Conservation (phyloP, 1,284 basidiomycete genomes). For the Naganishia albida region DNA sequence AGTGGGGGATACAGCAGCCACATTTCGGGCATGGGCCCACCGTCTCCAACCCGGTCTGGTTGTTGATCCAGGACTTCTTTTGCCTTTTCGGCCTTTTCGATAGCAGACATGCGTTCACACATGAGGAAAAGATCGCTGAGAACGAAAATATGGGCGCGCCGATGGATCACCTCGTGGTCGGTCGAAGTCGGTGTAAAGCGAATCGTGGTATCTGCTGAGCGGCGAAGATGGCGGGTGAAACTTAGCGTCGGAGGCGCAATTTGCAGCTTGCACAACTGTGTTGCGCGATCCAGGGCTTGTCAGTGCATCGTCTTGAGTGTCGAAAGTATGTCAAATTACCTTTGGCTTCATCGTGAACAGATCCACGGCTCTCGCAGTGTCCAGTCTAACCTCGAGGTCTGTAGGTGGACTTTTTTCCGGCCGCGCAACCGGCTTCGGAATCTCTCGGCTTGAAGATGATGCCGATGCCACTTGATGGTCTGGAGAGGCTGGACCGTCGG, state of each 20-base stretch:
- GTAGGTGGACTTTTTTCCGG: constrained; percentile 59
- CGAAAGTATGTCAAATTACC: too few relatives aligned
- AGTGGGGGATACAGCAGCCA: constrained; percentile 94
- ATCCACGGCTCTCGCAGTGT: constrained; percentile 78
- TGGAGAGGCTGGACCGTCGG: constrained; percentile 31
- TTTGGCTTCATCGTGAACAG: constrained; percentile 95
- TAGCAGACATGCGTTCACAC: constrained; percentile 74
- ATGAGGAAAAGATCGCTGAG: constrained; percentile 90
- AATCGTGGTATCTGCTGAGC: constrained; percentile 72
- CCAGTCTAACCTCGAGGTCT: constrained; percentile 79
- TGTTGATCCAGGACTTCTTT: constrained; percentile 48
- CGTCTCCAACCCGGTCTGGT: constrained; percentile 51
- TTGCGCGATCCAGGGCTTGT: constrained; percentile 11
- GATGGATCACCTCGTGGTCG: constrained; percentile 70
- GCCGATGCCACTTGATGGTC: constrained; percentile 5
- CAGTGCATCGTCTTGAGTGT: not conserved
- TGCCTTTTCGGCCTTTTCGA: constrained; percentile 59
- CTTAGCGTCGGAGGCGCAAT: constrained; percentile 78
- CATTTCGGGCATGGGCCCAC: constrained; percentile 72
- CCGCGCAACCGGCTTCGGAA: constrained; percentile 34
- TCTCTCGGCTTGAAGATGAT: constrained; percentile 1
- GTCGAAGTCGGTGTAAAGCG: constrained; percentile 76
- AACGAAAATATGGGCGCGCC: constrained; percentile 79
- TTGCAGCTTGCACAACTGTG: constrained; percentile 83
- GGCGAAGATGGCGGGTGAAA: constrained; percentile 76